These are phyloP conservation scores for Dovyalis caffra DNA, from an alignment of 345 rosid species.

Conservation along the genomic window DNA sequence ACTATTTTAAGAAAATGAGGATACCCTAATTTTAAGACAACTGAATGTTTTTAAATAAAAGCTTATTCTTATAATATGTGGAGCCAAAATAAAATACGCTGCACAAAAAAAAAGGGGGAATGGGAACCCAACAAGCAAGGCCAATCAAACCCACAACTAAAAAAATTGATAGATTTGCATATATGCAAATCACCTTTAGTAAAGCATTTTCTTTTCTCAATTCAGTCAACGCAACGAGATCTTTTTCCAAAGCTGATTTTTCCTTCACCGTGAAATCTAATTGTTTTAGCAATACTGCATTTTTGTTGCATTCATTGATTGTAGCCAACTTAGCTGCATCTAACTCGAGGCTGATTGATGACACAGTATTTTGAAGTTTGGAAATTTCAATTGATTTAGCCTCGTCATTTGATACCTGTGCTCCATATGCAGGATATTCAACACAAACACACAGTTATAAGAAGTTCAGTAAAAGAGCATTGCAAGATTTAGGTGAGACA, in stretches of 20 bases:
- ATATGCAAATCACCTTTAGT: conserved; percentile 55
- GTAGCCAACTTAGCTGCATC: conserved; percentile 93
- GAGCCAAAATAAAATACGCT: background rate
- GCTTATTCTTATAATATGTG: background rate
- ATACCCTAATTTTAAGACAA: background rate
- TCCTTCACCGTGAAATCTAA: conserved; percentile 67
- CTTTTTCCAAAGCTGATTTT: conserved; percentile 74
- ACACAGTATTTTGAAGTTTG: conserved; percentile 67
- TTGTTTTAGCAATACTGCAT: conserved; percentile 80
- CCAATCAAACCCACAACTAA: background rate
- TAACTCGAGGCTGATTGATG: conserved; percentile 75
- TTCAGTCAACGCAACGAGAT: conserved; percentile 56
- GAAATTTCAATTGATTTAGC: conserved; percentile 68
- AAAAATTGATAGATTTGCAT: background rate
- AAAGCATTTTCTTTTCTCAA: conserved; percentile 64
- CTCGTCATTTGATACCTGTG: conserved; percentile 84
- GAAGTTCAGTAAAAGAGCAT: background rate
- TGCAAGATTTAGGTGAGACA: no score
- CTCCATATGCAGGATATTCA: conserved; percentile 10
- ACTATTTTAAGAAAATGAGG: background rate
- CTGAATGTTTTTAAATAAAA: background rate
- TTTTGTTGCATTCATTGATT: conserved; percentile 83
- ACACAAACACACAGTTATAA: background rate
- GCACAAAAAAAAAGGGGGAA: background rate
- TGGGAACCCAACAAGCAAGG: background rate